A percentile compares a stretch with the other conserved stretches of the same genome.
Conservation (phyloP, 768 basidiomycete genomes). For the Rubroboletus pulcherrimus region DNA sequence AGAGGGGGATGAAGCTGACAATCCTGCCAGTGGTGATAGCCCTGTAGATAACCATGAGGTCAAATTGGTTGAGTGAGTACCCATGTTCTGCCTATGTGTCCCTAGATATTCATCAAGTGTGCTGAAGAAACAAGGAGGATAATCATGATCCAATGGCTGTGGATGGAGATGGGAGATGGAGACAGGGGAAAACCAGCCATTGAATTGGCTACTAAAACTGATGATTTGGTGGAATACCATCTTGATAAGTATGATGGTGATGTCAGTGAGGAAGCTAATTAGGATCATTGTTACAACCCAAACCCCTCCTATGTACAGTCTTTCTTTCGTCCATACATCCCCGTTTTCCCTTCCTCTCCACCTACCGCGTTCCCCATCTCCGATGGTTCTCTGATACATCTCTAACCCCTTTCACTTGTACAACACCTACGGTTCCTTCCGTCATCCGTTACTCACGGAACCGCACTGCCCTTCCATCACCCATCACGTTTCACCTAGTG, state of each 20-base stretch:
- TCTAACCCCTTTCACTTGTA: too few species aligned
- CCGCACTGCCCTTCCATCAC: too few species aligned
- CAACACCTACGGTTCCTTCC: too few species aligned
- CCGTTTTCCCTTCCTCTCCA: too few species aligned
- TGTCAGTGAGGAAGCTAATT: conserved; percentile 36
- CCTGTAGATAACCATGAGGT: conserved; percentile 41
- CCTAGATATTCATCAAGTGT: conserved; percentile 12
- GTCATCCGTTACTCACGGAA: too few species aligned
- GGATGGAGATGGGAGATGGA: conserved; percentile 38
- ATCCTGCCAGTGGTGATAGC: conserved; percentile 43
- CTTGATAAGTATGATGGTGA: conserved; percentile 93
- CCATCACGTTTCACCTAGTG: too few species aligned
- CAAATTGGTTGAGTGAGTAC: conserved; percentile 86
- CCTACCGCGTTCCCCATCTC: too few species aligned
- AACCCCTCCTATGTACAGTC: too few species aligned
- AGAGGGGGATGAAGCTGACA: conserved; percentile 68
- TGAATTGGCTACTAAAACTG: conserved; percentile 36
- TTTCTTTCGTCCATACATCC: too few species aligned
- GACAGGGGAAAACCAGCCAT: conserved; percentile 11
- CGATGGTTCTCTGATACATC: too few species aligned
- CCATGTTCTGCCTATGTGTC: conserved; percentile 4
- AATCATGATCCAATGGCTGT: conserved; percentile 61
- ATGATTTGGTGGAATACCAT: conserved; percentile 84
- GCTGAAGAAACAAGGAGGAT: conserved; percentile 41
- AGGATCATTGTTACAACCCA: too few species aligned